Percentiles rank a stretch among this genome's conserved stretches.
Conservation (phyloP, 2,329 filamentous ascomycete genomes). For the Pseudogymnoascus sp. region DNA sequence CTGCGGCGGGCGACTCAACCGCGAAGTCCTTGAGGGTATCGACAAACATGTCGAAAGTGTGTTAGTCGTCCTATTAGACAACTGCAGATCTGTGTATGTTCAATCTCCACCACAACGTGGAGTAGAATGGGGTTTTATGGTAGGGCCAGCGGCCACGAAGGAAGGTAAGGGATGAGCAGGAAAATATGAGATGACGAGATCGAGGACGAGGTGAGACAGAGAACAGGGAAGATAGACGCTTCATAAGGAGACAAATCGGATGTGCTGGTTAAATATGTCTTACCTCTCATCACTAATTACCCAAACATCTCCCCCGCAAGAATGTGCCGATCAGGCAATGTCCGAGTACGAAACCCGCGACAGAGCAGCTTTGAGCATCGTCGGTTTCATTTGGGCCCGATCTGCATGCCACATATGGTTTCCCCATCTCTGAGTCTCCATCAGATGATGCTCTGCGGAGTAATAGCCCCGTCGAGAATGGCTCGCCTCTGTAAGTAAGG, state of each 20-base stretch:
- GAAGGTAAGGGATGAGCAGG: not conserved
- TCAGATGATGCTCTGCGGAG: constrained; percentile 1
- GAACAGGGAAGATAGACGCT: not conserved
- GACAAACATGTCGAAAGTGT: not conserved
- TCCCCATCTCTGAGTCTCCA: not conserved
- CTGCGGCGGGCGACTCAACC: not conserved
- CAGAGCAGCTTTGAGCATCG: not conserved
- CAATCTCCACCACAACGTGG: not conserved
- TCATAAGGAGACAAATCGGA: not conserved
- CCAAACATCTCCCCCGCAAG: not conserved
- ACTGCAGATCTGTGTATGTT: not conserved
- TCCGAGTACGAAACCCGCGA: not conserved
- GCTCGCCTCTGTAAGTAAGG: not conserved
- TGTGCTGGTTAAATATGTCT: not conserved
- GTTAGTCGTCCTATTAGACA: not conserved
- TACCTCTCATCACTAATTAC: not conserved
- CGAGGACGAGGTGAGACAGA: not conserved
- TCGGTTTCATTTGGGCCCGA: not conserved
- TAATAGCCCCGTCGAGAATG: constrained; percentile 7
- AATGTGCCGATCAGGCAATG: not conserved
- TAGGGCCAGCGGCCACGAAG: not conserved
- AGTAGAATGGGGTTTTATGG: not conserved
- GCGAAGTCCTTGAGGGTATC: not conserved
- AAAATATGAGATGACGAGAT: not conserved
- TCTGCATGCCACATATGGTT: not conserved